Base-by-base conservation (phyloP, 2,329 filamentous ascomycete species). In the Phoma herbarum region DNA sequence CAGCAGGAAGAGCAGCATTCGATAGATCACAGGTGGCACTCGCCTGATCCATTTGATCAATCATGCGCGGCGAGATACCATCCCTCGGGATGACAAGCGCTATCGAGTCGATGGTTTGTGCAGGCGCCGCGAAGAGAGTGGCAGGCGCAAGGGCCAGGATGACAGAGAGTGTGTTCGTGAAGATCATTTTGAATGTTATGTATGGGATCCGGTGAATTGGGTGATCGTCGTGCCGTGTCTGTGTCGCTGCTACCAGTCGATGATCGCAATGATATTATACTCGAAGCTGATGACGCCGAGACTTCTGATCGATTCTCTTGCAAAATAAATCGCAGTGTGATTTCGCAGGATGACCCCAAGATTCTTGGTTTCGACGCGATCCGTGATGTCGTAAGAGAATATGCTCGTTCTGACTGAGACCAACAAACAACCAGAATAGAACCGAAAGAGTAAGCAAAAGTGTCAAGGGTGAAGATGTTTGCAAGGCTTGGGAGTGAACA, bases 111-210 rank as follows among this genome's bases (percentile, higher is more conserved):
- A 57, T 46, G 4, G 62, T 64, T 31, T 61, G 52, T 33, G 73
- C 73, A 9, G 75, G 75, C 41, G 72, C 73, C 23, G 75, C 75
- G 61, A 76, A 61, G 53, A 77, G 51, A 20, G 66, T 61, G 16
- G 69, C 52, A 42, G 75, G 75, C 60, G 74, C 70, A 55, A 78
- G 60, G 42, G 74, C 72, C 66, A 75, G 58, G 67, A 75, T 42
- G 55, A 77, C 60, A 11, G 68, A 61, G 64, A 75, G 39, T 20
- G 70, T 61, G 42, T 65, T 66, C 49, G 71, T 63, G 72, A 76
- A 77, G 64, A 75, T 66, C 75, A 78, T 78, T 47, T 51, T 67
- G 29, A 41, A 42, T n/a, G 31, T 22, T 39, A 43, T 47, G 28
- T n/a, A 20, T 35, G n/a, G 7, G 37, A 11, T 39, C 14, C 43